Base-by-base conservation (phyloP, 2,329 filamentous ascomycete species). In the Pseudovirgaria hyperparasitica region DNA sequence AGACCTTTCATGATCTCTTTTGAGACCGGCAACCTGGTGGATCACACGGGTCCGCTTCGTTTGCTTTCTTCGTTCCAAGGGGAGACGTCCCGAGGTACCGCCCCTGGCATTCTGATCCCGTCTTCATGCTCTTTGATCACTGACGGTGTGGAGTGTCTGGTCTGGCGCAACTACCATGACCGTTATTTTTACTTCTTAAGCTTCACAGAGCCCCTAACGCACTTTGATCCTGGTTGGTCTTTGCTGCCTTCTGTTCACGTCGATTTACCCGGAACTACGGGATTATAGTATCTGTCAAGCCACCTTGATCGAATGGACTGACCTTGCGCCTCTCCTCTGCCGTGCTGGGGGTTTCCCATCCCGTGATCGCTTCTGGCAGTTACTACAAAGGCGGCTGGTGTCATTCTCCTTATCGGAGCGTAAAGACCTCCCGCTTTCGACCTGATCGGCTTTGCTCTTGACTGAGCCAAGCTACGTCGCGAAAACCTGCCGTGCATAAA, bases 221-320 rank as follows among this genome's bases (percentile, higher is more conserved):
- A 38, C 38, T 46, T 43, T 40, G 38, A 47, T 45, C 50, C 49
- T 41, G 43, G 25, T 22, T 26, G 29, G 43, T 40, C 43, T 41
- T 45, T 45, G 40, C 35, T 27, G 18, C 32, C 40, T 41, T 42
- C 40, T 42, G 45, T 51, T 47, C 48, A 45, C 45, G 44, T 50
- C 46, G 42, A 52, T 55, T 54, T 54, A 54, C 45, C 50, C 51
- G 48, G 51, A 50, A 50, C 48, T 38, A 42, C 48, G 34, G 41
- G 39, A 42, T 41, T 45, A 50, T 41, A 50, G 48, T 50, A 42
- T n/a, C 48, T 43, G 42, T 51, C 45, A 50, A 51, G 46, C 48
- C 47, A 50, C 44, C 34, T 40, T 33, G 36, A 40, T 44, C 48
- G 46, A 51, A 50, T 46, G 44, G 49, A 51, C 50, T 51, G 40